phyloP scores from a whole-genome alignment of 805 yeast species.

The Pichia ethanolica region DNA sequence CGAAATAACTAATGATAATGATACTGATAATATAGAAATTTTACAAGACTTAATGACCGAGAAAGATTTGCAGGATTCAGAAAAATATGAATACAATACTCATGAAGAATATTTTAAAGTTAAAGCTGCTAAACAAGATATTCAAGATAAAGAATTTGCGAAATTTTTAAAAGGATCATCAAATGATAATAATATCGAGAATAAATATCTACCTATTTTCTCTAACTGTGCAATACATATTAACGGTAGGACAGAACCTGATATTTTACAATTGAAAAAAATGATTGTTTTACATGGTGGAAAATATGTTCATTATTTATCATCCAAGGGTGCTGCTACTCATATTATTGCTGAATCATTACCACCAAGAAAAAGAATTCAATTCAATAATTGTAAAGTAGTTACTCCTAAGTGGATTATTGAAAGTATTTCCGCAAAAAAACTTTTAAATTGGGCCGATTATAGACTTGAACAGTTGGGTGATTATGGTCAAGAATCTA shows the following conservation, averaged over 20 bases:
- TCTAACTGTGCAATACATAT: slow-evolving; percentile 61
- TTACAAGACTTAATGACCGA: slow-evolving; percentile 5
- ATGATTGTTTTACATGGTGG: slow-evolving; percentile 79
- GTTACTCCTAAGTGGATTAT: slow-evolving; percentile 79
- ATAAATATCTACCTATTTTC: slow-evolving; percentile 40
- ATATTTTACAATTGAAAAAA: slow-evolving; percentile 64
- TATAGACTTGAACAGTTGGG: slow-evolving; percentile 36
- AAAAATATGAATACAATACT: slow-evolving; percentile 52
- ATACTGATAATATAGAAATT: not conserved
- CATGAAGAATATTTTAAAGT: slow-evolving; percentile 56
- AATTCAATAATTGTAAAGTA: slow-evolving; percentile 63
- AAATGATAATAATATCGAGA: slow-evolving; percentile 9
- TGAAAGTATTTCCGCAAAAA: slow-evolving; percentile 46
- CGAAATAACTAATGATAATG: not conserved
- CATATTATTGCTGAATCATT: slow-evolving; percentile 77
- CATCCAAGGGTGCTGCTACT: slow-evolving; percentile 67
- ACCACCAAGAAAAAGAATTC: slow-evolving; percentile 66
- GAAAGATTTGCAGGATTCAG: slow-evolving; percentile 10
- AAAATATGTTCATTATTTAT: slow-evolving; percentile 55
- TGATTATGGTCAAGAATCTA: slow-evolving; percentile 47
- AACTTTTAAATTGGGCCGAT: slow-evolving; percentile 60
- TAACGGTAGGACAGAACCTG: slow-evolving; percentile 85
- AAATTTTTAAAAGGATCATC: slow-evolving; percentile 40
- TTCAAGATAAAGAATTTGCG: slow-evolving; percentile 42
- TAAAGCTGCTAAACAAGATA: slow-evolving; percentile 57